phyloP scores from a whole-genome alignment of 2,329 filamentous ascomycete species.

The Xylariales sp. region DNA sequence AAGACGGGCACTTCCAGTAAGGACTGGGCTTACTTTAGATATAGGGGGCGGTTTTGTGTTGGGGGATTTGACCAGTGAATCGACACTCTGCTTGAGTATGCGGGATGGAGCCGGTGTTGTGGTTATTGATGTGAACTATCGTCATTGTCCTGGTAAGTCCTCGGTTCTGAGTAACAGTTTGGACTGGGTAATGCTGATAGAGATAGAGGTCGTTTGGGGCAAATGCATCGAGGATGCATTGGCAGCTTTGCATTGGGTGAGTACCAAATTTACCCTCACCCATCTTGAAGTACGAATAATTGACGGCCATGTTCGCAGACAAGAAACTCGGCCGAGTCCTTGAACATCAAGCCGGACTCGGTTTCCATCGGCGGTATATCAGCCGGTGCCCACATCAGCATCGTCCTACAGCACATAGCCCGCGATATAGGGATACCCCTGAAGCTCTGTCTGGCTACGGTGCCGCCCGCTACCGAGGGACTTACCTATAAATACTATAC shows the following conservation, averaged over 20 bases:
- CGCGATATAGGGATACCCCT: slow-evolving; percentile 32
- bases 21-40: not conserved
- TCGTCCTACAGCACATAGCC: slow-evolving; percentile 32
- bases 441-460: slow-evolving; percentile 28
- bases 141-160: slow-evolving; percentile 32
- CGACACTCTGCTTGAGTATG: slow-evolving; percentile 31
- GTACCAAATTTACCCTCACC: not conserved
- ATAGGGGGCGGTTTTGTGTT: slow-evolving; percentile 33
- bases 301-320: slow-evolving; percentile 14
- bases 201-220: slow-evolving; percentile 30
- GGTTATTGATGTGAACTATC: slow-evolving; percentile 35
- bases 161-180: no score
- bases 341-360: slow-evolving; percentile 29
- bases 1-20: not conserved
- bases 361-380: slow-evolving; percentile 35
- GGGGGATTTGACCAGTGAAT: slow-evolving; percentile 29
- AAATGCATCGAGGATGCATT: slow-evolving; percentile 33
- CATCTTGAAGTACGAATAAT: not conserved
- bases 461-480: slow-evolving; percentile 22
- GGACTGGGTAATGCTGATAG: no score
- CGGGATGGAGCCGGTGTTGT: slow-evolving; percentile 30
- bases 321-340: slow-evolving; percentile 18
- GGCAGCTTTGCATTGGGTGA: slow-evolving; percentile 31
- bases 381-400: slow-evolving; percentile 30
- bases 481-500: slow-evolving; percentile 26